Base-by-base conservation (phyloP, 495 filamentous ascomycete genomes). In the Penicillium salamii region DNA sequence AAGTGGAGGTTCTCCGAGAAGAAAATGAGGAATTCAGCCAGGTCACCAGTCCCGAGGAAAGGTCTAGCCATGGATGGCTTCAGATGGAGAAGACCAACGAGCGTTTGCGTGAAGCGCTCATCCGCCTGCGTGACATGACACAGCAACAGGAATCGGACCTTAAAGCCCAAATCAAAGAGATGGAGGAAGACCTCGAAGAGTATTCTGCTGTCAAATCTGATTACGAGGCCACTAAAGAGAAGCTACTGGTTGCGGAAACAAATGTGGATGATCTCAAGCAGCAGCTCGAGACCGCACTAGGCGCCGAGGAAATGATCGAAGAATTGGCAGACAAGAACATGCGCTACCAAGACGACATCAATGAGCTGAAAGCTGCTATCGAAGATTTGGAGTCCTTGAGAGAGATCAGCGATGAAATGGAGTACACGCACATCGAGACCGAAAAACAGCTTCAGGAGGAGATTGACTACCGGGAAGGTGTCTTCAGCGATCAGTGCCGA, bases 381-480 rank as follows among this genome's bases (percentile, higher is more conserved):
- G 86, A 92, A 44, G 91, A 97, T 42, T 73, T 97, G 2, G 89
- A 96, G 61, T 83, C 77, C 24, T 66, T 97, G 38, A 92, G 91
- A 61, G 93, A 97, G 53, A 82, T 97, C 40, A 90, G 87, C 55
- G 92, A 97, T 54, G 95, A 97, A 63, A 79, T 97, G 8, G 92
- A 97, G 62, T 82, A 89, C 58, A 96, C 95, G 56, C 90, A 96
- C 65, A 78, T 90, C 12, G 91, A 96, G 59, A 88, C 89, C 9
- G 89, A 92, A 57, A 95, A 91, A 60, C 90, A 97, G 63, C 81
- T 98, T 67, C 90, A 95, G 65, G 90, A 93, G 48, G 92, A 96
- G 54, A 80, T 97, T 19, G 90, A 96, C 54, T 84, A 88, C 59
- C 84, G 84, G 48, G 90, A 96, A 46, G 69, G 71, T 41, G 65